Base-by-base conservation (phyloP, 2,329 filamentous ascomycete species). In the Alternaria novae-zelandiae region DNA sequence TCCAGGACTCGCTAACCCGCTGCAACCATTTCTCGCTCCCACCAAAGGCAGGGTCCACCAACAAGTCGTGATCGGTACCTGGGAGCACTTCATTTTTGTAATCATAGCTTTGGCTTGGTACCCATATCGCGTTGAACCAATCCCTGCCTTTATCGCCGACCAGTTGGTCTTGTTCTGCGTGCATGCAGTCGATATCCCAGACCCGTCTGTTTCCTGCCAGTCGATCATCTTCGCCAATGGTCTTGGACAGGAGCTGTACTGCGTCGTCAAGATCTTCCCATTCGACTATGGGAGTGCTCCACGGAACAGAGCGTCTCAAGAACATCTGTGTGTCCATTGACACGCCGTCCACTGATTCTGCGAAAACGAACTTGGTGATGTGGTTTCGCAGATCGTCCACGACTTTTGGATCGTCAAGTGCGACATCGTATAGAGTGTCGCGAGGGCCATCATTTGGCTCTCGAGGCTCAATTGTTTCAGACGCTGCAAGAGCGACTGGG, bases 61-160 rank as follows among this genome's bases (percentile, higher is more conserved):
- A 54, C 26, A 66, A 71, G 53, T 76, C 65, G 50, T 77, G 74
- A 11, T 77, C 73, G 7, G 67, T 70, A 15, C 67, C 67, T 36
- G 59, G 47, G 2, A 74, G 69, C 11, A 69, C 44, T 46, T 70
- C 44, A 28, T 67, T 71, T 15, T 55, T 63, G 49, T 74, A 77
- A 11, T 61, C 32, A 44, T 72, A 73, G 23, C 55, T 65, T 25
- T 63, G 56, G 23, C 47, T 50, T 3, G 65, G 60, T 25, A 36
- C 54, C 75, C 74, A 78, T 45, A 71, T 74, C 11, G 63, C 46
- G 44, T 76, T 69, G 56, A 76, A 76, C 74, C 74, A 77, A 13
- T 60, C 43, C 23, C 64, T 65, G 2, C 75, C 74, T 50, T 68
- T 74, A 23, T 71, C 63, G n/a, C 75, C 74, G 6, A 76, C 68